These are phyloP conservation scores for Metschnikowia continentalis DNA, from an alignment of 805 yeast species.

Conservation along the genomic window DNA sequence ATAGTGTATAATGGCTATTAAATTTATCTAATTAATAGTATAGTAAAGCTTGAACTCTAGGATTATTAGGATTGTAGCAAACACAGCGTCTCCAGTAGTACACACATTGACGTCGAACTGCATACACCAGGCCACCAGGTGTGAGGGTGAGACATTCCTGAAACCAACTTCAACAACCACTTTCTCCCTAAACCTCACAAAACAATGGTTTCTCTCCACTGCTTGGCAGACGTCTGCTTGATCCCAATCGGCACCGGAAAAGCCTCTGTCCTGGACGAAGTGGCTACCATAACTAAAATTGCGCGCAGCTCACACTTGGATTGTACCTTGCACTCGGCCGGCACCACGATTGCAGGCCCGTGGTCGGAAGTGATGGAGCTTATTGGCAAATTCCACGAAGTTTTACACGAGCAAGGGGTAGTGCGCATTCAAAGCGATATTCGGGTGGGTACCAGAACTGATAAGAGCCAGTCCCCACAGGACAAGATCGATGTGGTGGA, in stretches of 20 bases:
- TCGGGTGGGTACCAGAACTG: slow-evolving; percentile 81
- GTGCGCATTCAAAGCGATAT: slow-evolving; percentile 82
- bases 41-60: no score
- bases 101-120: neutral
- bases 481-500: slow-evolving; percentile 69
- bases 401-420: slow-evolving; percentile 63
- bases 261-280: slow-evolving; percentile 78
- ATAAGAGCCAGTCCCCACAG: slow-evolving; percentile 65
- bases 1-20: no score
- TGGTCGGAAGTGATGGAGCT: slow-evolving; percentile 83
- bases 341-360: slow-evolving; percentile 89
- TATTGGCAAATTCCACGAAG: slow-evolving; percentile 74
- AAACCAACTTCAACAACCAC: neutral
- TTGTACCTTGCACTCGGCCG: slow-evolving; percentile 82
- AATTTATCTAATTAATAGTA: no score
- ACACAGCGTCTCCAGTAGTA: no score
- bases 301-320: slow-evolving; percentile 60
- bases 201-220: slow-evolving; percentile 44
- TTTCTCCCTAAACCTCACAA: neutral
- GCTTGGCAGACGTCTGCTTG: slow-evolving; percentile 82
- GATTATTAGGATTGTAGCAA: no score
- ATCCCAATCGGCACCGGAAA: slow-evolving; percentile 80
- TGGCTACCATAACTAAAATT: slow-evolving; percentile 62
- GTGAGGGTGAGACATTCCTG: neutral
- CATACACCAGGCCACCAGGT: neutral